Conservation (phyloP, 2,329 filamentous ascomycete species). For the Thielaviopsis populi region DNA sequence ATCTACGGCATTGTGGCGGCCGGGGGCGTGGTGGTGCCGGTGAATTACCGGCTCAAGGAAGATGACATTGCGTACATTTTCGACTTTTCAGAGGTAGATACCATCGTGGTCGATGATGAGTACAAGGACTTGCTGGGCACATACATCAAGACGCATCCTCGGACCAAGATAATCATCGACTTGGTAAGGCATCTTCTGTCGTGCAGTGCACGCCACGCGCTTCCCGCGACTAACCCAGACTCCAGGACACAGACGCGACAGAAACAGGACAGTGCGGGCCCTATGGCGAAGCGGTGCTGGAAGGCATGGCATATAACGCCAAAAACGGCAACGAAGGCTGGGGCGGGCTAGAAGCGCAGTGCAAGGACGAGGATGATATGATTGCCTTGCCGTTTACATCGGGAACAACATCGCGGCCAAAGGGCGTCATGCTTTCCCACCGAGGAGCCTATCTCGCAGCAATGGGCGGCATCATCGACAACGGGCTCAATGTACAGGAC, state of each 20-base stretch:
- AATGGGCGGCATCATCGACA: conserved; percentile 76
- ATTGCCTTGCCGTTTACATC: conserved; percentile 88
- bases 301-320: conserved; percentile 60
- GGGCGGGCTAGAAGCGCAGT: conserved; percentile 57
- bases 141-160: conserved; percentile 45
- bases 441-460: conserved; percentile 74
- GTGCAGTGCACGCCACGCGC: not conserved
- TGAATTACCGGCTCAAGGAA: conserved; percentile 51
- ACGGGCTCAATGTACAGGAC: conserved; percentile 56
- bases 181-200: conserved; percentile 25
- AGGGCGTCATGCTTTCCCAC: conserved; percentile 87
- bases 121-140: conserved; percentile 53
- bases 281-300: conserved; percentile 69
- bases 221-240: not conserved
- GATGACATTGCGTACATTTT: conserved; percentile 89
- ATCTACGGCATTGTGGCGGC: conserved; percentile 79
- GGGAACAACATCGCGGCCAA: conserved; percentile 79
- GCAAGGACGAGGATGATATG: conserved; percentile 60
- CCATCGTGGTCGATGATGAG: conserved; percentile 75
- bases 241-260: conserved; percentile 60
- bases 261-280: conserved; percentile 61
- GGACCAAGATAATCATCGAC: conserved; percentile 63
- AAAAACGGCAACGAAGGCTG: conserved; percentile 56
- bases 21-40: conserved; percentile 59
- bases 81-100: conserved; percentile 69